Conservation (phyloP, 768 basidiomycete species). For the Serendipita sp. region DNA sequence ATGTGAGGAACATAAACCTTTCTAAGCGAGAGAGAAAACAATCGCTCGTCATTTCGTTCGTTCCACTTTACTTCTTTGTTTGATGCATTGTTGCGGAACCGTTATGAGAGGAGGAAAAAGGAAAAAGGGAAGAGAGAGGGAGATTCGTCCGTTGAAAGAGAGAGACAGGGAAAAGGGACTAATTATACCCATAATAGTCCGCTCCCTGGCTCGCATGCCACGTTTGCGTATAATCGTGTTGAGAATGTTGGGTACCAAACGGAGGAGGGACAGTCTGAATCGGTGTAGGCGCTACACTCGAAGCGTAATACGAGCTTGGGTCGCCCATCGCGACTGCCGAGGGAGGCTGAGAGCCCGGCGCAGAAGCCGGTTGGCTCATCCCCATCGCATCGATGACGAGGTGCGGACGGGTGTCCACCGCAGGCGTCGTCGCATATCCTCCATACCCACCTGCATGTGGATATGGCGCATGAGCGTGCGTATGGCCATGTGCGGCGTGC, state of each 20-base stretch:
- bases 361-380: neutral
- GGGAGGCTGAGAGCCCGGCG: neutral
- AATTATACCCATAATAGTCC: neutral
- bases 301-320: neutral
- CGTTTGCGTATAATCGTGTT: neutral
- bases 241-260: neutral
- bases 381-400: neutral
- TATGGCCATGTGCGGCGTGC: neutral
- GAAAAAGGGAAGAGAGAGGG: neutral
- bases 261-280: neutral
- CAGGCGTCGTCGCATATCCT: neutral
- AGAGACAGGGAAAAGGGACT: too few species aligned
- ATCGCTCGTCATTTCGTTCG: too few species aligned
- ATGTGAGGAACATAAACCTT: neutral
- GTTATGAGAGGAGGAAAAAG: too few species aligned
- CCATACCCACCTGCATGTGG: neutral
- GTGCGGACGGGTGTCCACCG: neutral
- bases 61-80: too few species aligned
- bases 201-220: neutral
- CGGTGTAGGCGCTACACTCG: neutral
- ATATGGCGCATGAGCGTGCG: neutral
- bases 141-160: neutral
- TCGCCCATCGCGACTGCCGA: conserved; percentile 3
- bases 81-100: too few species aligned
- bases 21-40: too few species aligned